Evolutionary conservation across 1,284 basidiomycete species (phyloP), one percentile per base, ranked within the genome.

Genomic region (Taiwanofungus camphoratus): DNA sequence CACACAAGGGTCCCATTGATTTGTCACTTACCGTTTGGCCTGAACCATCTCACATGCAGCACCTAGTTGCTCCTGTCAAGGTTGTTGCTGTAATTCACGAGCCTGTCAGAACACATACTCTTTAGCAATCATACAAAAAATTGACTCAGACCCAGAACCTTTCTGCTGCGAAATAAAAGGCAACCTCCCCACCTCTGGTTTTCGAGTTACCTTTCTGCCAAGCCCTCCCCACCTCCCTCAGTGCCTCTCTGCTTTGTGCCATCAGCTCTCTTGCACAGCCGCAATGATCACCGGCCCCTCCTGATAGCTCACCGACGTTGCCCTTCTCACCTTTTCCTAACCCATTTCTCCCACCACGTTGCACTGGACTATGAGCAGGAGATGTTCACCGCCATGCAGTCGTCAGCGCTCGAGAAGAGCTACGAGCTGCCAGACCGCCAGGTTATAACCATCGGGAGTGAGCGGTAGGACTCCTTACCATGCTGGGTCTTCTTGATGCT

Each of bases 151-250:
- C 29, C 47, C 54, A 42, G 46, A 82, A 83, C 62, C 75, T 63
- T 54, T 83, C 79, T 3, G 92, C 79, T 3, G 82, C 81, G 54
- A 77, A 84, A 57, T 76, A 82, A 40, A 71, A 45, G 5, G 86
- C 86, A 32, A 85, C 71, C 48, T 87, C 82, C 2, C 82, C 83
- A 5, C 83, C 81, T 36, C 70, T 63, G n/a, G 68, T 71, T 56
- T 67, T 75, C 21, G 64, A 59, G 43, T 71, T 76, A 2, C 81
- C 78, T 38, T 59, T 66, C 57, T 72, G 70, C 84, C 85, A 88
- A 57, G 82, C 79, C 53, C 70, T 68, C 46, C 77, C 72, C 4
- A 86, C 86, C 52, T 84, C 72, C 26, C 67, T 63, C 27, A 85
- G 56, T 42, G 82, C 64, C 44, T 85, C 76, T 46, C 76, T 62